These are phyloP conservation scores for Capsicum rhomboideum DNA, from an alignment of 257 asterid genomes.

Conservation along the genomic window DNA sequence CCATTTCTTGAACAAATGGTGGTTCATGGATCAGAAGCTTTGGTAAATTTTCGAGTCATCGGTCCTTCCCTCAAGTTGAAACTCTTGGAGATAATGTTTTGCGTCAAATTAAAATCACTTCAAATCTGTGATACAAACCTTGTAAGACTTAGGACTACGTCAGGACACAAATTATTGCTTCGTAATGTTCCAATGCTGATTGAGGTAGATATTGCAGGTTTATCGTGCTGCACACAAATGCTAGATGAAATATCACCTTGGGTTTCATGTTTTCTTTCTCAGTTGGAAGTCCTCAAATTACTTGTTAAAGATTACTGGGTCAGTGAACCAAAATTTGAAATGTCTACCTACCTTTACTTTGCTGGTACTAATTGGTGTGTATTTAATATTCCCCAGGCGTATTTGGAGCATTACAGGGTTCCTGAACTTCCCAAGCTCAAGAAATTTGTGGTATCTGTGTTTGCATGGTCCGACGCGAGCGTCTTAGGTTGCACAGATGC, in stretches of 20 bases:
- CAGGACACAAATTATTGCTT: not conserved
- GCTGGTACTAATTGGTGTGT: not conserved
- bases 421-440: not conserved
- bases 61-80: not conserved
- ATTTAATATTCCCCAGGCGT: not conserved
- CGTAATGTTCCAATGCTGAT: not conserved
- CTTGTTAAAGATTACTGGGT: not conserved
- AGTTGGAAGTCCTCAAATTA: not conserved
- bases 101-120: not conserved
- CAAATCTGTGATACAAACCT: not conserved
- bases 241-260: not conserved
- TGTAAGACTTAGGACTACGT: not conserved
- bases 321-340: not conserved
- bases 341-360: not conserved
- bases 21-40: not conserved
- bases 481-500: not conserved
- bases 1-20: not conserved
- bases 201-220: not conserved
- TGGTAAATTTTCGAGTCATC: not conserved
- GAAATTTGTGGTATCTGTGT: not conserved
- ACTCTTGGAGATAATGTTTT: not conserved
- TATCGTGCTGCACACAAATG: not conserved
- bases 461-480: not conserved
- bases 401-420: not conserved
- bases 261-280: not conserved